Evolutionary conservation across 2,329 filamentous ascomycete species (phyloP), one percentile per base, ranked within the genome.

Genomic region (Paecilomyces sp.): DNA sequence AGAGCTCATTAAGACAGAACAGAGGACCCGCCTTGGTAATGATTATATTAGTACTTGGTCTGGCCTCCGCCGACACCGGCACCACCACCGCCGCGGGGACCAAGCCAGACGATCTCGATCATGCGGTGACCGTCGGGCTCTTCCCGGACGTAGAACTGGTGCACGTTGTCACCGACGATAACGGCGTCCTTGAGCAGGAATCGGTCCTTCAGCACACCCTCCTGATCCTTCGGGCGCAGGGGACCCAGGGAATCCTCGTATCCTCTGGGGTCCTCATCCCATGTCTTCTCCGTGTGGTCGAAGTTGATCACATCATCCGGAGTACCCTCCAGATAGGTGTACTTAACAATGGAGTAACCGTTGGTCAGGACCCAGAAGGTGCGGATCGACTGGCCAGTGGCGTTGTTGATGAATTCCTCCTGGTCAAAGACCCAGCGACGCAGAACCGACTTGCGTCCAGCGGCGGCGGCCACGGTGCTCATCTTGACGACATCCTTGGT

Each of bases 291-390:
- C n/a, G 70, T 67, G 25, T 72, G 68, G 60, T 77, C 74, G 28
- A 78, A 77, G 64, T 77, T 71, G 60, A 77, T 75, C n/a, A 69
- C 71, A 64, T 76, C 70, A 56, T 76, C 71, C 1, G 72, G 68
- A 3, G 71, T 69, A 52, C 67, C 66, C 57, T 70, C 67, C 28
- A 70, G 70, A 52, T 76, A 72, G 1, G 74, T 77, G 60, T 78
- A 78, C 61, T 74, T 74, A 53, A 77, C 72, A 33, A 78, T 64
- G 1, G 76, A 78, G 62, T 77, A 77, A 24, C 76, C 76, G 58
- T 78, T 78, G 59, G 76, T 78, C 60, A 78, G 61, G 12, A 78
- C 72, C 74, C 75, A 77, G 69, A 77, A 77, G 24, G 68, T 71
- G 55, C 74, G 72, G 57, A 66, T 64, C 4, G 69, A 68, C 57